Evolutionary conservation across 2,329 filamentous ascomycete species (phyloP), one percentile per base, ranked within the genome.

Genomic region (Leptographium lundbergii): DNA sequence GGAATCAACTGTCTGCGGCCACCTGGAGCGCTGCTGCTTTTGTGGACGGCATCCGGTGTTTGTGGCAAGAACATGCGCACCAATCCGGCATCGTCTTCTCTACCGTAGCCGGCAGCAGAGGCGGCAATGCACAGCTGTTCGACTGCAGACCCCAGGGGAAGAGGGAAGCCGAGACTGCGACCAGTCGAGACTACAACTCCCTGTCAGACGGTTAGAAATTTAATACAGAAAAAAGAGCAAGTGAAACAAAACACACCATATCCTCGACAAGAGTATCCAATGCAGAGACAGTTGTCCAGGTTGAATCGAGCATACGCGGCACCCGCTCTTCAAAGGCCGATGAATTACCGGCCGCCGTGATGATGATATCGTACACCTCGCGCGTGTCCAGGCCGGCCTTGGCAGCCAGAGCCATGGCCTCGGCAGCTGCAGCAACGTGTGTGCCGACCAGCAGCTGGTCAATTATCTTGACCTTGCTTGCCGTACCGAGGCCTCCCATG

Each of bases 281-380:
- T 1, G 73, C 68, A 9, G 69, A 70, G 36, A 67, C 65, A 19
- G 71, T 64, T 17, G 66, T 68, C 69, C 75, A 77, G 63, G 80
- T 77, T 58, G 77, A 74, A 24, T 72, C 72, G 47, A 84, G 67
- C 70, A 80, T 77, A 64, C 77, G 76, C 48, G 76, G 75, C 17
- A 74, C 77, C n/a, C 79, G 70, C 64, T 81, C 78, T 64, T 78
- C 76, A 70, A 81, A 82, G 71, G 82, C 81, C 73, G 77, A 81
- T 63, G 75, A 77, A 39, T 60, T 66, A 7, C 69, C 69, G 2
- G 68, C 67, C 2, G 68, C 66, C 36, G 65, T 66, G 24, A 56
- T 62, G 36, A 70, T 68, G 54, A 67, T 66, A 13, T 68, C 58
- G 59, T 69, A 71, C 0, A 68, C 65, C 59, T 67, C 66, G 24